These are phyloP conservation scores for Vitis riparia DNA, from an alignment of 164 flowering plant species.

Conservation along the genomic window DNA sequence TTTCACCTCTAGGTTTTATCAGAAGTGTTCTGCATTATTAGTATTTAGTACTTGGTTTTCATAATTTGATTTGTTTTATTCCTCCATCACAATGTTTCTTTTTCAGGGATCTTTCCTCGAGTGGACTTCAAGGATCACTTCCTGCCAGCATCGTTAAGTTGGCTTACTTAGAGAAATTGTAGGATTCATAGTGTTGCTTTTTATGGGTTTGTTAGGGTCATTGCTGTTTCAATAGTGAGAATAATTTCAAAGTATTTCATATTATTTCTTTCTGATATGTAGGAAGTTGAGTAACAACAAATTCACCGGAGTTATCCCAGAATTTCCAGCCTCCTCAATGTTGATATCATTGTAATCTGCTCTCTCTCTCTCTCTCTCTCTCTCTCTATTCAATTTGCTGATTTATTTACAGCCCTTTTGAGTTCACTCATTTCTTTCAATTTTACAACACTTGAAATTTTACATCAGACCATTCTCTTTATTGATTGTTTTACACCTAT, in stretches of 20 bases:
- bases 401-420: not conserved
- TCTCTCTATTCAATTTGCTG: not conserved
- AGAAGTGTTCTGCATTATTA: not conserved
- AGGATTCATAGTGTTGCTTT: conserved; percentile 18
- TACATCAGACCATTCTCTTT: not conserved
- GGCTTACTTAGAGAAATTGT: conserved; percentile 46
- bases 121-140: conserved; percentile 40
- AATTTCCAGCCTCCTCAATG: conserved; percentile 39
- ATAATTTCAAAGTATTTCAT: not conserved
- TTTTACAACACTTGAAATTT: not conserved
- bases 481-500: conserved; percentile 1
- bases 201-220: not conserved
- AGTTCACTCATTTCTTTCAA: not conserved
- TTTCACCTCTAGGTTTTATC: not conserved
- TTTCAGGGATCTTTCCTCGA: conserved; percentile 60
- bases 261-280: conserved; percentile 15
- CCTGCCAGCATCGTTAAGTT: conserved; percentile 48
- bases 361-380: conserved; percentile 3
- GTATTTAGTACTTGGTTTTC: no score
- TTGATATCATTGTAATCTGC: conserved; percentile 45
- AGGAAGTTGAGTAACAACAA: conserved; percentile 57
- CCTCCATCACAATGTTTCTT: not conserved
- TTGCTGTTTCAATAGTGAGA: not conserved
- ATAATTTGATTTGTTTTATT: no score
- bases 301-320: conserved; percentile 39